Conservation (phyloP, 164 flowering plant species). For the Umbilicus rupestris region DNA sequence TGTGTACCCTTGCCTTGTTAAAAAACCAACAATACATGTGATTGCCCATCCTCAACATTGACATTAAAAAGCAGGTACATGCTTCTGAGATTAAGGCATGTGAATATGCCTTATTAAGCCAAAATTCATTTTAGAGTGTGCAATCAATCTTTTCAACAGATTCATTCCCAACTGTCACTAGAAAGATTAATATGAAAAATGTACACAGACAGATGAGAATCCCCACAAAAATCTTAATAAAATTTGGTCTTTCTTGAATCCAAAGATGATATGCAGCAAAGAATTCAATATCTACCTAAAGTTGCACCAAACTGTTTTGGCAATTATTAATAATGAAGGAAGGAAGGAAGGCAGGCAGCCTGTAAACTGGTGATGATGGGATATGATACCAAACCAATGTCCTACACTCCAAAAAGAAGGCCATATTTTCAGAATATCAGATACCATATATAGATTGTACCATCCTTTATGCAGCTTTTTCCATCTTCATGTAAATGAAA, state of each 20-base stretch:
- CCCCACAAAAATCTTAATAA: neutral
- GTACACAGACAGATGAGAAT: too few species aligned
- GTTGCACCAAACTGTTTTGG: neutral
- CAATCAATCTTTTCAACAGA: neutral
- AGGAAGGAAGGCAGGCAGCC: neutral
- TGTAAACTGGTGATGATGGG: neutral
- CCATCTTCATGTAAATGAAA: neutral
- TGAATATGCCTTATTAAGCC: neutral
- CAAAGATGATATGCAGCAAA: neutral
- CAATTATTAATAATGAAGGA: neutral
- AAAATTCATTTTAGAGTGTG: neutral
- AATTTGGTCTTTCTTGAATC: too few species aligned
- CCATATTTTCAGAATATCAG: neutral
- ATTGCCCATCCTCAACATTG: constrained; percentile 3
- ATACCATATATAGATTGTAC: neutral
- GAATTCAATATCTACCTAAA: constrained; percentile 5
- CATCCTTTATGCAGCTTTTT: neutral
- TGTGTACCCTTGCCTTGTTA: constrained; percentile 1
- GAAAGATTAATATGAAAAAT: too few species aligned
- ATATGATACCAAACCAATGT: neutral
- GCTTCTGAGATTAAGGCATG: neutral
- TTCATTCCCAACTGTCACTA: neutral
- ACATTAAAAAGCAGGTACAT: neutral
- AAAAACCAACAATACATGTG: neutral
- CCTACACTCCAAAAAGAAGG: neutral